These are phyloP conservation scores for Hyphochytrium catenoides DNA, from an alignment of 352 stramenopile genomes.

Conservation along the genomic window DNA sequence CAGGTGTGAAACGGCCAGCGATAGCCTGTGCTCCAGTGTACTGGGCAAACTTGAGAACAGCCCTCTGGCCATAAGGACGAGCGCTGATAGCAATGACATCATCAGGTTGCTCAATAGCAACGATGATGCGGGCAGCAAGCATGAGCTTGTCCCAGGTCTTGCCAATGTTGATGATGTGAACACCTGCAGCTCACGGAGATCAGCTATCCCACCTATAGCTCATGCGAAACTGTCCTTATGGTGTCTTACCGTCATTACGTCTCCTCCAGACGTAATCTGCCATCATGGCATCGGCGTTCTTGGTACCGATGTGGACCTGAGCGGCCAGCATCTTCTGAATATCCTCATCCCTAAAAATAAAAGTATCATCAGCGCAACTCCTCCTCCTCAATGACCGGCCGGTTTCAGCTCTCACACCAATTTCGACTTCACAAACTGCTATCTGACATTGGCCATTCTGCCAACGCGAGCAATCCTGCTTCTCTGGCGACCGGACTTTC, in stretches of 20 bases:
- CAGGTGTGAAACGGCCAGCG: constrained; percentile 95
- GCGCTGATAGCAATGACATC: constrained; percentile 98
- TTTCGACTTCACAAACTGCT: no score
- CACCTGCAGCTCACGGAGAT: no score
- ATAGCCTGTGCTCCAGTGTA: constrained; percentile 96
- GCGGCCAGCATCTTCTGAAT: constrained; percentile 99
- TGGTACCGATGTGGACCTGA: constrained; percentile 97
- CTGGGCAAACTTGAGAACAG: constrained; percentile 98
- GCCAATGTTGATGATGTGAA: constrained; percentile 99
- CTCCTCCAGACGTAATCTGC: constrained; percentile 98
- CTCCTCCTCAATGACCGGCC: no score
- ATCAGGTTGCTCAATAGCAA: constrained; percentile 97
- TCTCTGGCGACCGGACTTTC: no score
- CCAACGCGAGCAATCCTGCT: no score
- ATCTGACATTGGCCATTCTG: no score
- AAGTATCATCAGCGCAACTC: no score
- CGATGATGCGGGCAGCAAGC: constrained; percentile 96
- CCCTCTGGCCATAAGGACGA: constrained; percentile 95
- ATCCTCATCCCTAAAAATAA: constrained; percentile 77
- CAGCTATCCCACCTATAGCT: no score
- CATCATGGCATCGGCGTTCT: constrained; percentile 97
- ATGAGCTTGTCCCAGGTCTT: constrained; percentile 99
- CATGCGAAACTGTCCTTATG: not conserved
- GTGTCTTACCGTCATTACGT: constrained; percentile 67
- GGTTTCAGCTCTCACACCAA: no score